phyloP scores from a whole-genome alignment of 164 flowering plant species.

The Taxillus chinensis region DNA sequence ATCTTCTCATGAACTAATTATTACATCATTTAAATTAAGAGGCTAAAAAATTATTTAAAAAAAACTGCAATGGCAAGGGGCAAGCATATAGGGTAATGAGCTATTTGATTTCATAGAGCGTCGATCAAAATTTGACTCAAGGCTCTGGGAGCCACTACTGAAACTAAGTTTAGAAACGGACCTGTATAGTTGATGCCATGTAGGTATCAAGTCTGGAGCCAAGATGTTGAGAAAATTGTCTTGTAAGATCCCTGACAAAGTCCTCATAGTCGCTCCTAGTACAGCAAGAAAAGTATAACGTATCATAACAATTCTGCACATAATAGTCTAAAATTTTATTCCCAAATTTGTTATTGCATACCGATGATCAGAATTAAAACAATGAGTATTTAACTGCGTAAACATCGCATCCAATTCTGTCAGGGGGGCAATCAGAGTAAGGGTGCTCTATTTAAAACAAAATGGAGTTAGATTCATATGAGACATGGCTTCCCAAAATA shows the following conservation, averaged over 20 bases:
- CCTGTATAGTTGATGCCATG: constrained; percentile 80
- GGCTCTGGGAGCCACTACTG: background rate
- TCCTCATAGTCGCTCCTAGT: constrained; percentile 80
- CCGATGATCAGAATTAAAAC: constrained; percentile 79
- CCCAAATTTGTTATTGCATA: constrained; percentile 15
- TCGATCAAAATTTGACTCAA: background rate
- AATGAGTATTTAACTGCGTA: constrained; percentile 36
- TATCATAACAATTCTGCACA: background rate
- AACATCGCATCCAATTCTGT: constrained; percentile 43
- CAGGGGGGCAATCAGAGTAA: constrained; percentile 41
- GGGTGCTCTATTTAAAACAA: constrained; percentile 39
- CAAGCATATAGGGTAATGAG: too few species aligned
- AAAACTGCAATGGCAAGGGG: too few species aligned
- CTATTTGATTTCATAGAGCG: too few species aligned
- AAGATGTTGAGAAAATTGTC: constrained; percentile 46
- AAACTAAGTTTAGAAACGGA: constrained; percentile 8
- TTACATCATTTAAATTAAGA: too few species aligned
- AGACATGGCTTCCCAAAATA: background rate
- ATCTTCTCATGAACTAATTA: too few species aligned
- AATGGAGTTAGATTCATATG: background rate
- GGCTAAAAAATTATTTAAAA: too few species aligned
- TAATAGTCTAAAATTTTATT: background rate
- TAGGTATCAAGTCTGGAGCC: constrained; percentile 54
- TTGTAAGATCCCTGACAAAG: constrained; percentile 64
- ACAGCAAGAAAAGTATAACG: constrained; percentile 11